These are phyloP conservation scores for Dactylellina leptospora DNA, from an alignment of 2,329 filamentous ascomycete species.

Conservation along the genomic window DNA sequence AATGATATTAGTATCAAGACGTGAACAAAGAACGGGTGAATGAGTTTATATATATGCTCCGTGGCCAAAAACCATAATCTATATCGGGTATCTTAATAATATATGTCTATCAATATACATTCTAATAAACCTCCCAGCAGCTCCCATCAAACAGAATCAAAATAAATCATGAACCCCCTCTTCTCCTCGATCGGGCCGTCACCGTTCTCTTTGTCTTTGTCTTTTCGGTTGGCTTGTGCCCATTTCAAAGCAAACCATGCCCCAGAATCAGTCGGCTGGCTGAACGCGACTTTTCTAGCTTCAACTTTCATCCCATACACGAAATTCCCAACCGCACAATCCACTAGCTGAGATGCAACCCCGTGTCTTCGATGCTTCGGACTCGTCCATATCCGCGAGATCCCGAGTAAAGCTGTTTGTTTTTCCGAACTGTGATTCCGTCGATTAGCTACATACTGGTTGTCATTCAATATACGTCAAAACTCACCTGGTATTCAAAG, in stretches of 20 bases:
- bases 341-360: constrained; percentile 56
- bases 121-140: too few species aligned
- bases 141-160: constrained; percentile 43
- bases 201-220: neutral
- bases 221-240: constrained; percentile 38
- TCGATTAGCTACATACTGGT: neutral
- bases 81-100: too few species aligned
- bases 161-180: constrained; percentile 32
- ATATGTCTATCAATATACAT: too few species aligned
- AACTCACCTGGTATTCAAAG: constrained; percentile 31
- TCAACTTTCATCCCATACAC: constrained; percentile 58
- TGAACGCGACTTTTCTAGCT: constrained; percentile 57
- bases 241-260: constrained; percentile 56
- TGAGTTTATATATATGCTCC: too few species aligned
- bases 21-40: too few species aligned
- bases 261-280: constrained; percentile 58
- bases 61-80: too few species aligned
- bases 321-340: constrained; percentile 55
- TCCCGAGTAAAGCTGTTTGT: constrained; percentile 56
- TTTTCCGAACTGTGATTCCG: constrained; percentile 8
- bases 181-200: neutral
- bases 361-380: constrained; percentile 55
- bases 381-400: constrained; percentile 58
- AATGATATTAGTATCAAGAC: neutral
- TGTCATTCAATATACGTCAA: neutral